Evolutionary conservation across 345 rosid species (phyloP), one percentile per base, ranked within the genome.

Genomic region (Orychophragmus violaceus): DNA sequence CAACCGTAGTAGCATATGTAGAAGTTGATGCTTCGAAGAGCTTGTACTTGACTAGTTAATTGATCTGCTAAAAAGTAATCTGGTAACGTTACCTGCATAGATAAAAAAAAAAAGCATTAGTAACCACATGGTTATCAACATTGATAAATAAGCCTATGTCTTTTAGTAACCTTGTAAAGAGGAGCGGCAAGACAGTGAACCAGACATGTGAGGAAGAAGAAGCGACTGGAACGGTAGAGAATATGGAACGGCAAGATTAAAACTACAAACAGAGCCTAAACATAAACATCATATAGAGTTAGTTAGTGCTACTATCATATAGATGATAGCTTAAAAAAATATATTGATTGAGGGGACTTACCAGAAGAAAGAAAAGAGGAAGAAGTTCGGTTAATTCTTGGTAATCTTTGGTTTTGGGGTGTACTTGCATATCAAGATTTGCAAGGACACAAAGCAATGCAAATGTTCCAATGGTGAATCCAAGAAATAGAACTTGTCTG

Each of bases 1-100:
- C n/a, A n/a, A n/a, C n/a, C n/a, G n/a, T n/a, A n/a, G n/a, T n/a
- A n/a, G n/a, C n/a, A n/a, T n/a, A n/a, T n/a, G n/a, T n/a, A n/a
- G 77, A 87, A 82, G 36, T 66, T 68, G 30, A 83, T 61, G 44
- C 76, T 77, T 69, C 88, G 79, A 18, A 87, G 65, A 25, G 85
- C 86, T 79, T 80, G 86, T 23, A 85, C 84, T 82, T 83, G 84
- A 79, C 88, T 90, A 84, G 80, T 57, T 18, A 87, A 46, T 13
- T 87, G 82, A 66, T 84, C 89, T 42, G 79, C 92, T 75, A 84
- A 74, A 77, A 82, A 79, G 77, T 72, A 86, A 79, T 86, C 88
- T 0, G 82, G 84, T 21, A 81, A 75, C 9, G 78, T 82, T 21
- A 86, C 87, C 90, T 83, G 78, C 65, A 76, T 85, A 27, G n/a